Base-by-base conservation (phyloP, 208 protist species). In the Angomonas ambiguus region DNA sequence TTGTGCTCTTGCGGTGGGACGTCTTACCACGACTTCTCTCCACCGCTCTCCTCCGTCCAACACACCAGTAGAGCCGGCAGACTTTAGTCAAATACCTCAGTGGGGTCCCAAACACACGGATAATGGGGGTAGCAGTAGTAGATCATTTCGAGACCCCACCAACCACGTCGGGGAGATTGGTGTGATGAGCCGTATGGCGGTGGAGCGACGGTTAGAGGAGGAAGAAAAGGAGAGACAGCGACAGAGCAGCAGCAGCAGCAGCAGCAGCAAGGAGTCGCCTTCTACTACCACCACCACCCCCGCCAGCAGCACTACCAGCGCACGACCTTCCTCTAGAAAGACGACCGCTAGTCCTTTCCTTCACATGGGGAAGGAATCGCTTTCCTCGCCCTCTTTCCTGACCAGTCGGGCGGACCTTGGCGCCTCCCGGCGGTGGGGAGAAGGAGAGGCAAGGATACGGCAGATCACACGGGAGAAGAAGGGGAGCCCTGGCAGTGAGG, bases 151-250 rank as follows among this genome's bases (percentile, higher is more conserved):
- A 8, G 67, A 79, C 38, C 73, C 80, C 8, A 83, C 77, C 11
- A 89, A 79, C 42, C 73, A 89, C 62, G 79, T 85, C 0, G 79
- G 83, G 27, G 71, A 80, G 31, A 60, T 83, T 30, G 83, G 79
- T 22, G 79, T 86, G 16, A 85, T 89, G 83, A 85, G 79, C 31
- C 22, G 45, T 0, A 49, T 27, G 1, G 76, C 75, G 0, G 67
- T 66, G 0, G 62, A 56, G 35, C 62, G 57, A 13, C 30, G 53
- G 27, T 16, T 2, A n/a, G 61, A 33, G 3, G 32, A 18, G 41
- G 55, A 18, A 6, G 6, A 57, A n/a, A 25, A 32, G 48, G 48
- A 59, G 2, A 31, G 25, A 10, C 22, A 53, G 1, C 28, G 25
- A 22, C 18, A 53, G 5, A 53, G 48, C 11, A n/a, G 28, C 48